A percentile compares a stretch with the other conserved stretches of the same genome.
These are phyloP conservation scores for Kernera saxatilis DNA, from an alignment of 345 rosid genomes.

Conservation along the genomic window DNA sequence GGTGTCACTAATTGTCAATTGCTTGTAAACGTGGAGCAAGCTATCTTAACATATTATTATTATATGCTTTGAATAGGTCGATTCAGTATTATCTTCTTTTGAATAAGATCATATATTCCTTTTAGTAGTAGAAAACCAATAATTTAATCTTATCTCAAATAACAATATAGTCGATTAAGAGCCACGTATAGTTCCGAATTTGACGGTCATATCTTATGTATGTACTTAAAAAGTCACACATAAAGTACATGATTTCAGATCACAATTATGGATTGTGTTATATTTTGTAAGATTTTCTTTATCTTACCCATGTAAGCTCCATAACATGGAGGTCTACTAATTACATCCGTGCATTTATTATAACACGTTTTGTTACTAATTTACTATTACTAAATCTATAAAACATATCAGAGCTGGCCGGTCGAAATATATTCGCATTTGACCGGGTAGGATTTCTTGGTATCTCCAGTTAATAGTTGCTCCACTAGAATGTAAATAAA, in stretches of 20 bases:
- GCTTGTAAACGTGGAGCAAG: constrained; percentile 31
- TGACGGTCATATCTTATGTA: constrained; percentile 5
- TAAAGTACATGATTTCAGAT: background rate
- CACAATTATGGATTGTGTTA: background rate
- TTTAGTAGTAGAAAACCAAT: background rate
- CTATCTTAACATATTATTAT: constrained; percentile 7
- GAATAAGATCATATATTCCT: background rate
- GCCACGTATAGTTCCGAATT: background rate
- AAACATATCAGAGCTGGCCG: background rate
- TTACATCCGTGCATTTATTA: background rate
- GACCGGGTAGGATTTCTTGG: too few relatives aligned
- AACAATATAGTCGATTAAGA: background rate
- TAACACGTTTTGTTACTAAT: background rate
- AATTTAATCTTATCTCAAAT: background rate
- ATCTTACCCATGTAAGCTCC: background rate
- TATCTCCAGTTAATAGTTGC: too few relatives aligned
- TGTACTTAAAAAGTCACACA: background rate
- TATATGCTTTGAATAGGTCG: background rate
- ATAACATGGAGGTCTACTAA: background rate
- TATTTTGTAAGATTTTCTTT: background rate
- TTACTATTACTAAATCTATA: background rate
- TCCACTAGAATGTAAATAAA: too few relatives aligned
- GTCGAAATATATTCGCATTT: too few relatives aligned
- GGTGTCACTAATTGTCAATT: constrained; percentile 17
- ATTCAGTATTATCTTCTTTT: background rate